Base-by-base conservation (phyloP, 1,284 basidiomycete genomes). In the Chalciporus sp. region DNA sequence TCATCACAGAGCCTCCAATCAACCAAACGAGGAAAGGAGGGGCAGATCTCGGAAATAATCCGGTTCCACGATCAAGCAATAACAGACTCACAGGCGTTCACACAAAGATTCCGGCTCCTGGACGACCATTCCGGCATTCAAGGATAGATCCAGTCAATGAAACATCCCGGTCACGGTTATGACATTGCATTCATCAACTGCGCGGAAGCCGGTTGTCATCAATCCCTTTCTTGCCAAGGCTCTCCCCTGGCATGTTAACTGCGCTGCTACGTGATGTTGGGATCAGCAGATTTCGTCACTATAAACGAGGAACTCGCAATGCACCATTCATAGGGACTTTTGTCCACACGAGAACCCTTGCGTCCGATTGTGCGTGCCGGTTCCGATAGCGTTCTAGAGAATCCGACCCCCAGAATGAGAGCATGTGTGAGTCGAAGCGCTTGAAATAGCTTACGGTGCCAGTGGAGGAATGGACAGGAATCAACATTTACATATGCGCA, bases 41-140 rank as follows among this genome's bases (percentile, higher is more conserved):
- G 42, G 16, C 12, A 51, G 57, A 58, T 58, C 52, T 54, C 49
- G 58, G 68, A 52, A 54, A 58, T 51, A 46, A 46, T 67, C 41
- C 47, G 42, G 41, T 53, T 27, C 23, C 40, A 56, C 41, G 37
- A 46, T 29, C 35, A 45, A 27, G 49, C 42, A 56, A 47, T 19
- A 39, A 33, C 44, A 53, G 42, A 48, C 47, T 53, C 60, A 53
- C 55, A 42, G 40, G 46, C 1, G 33, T 55, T 56, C 57, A 45
- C 62, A 61, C 43, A 49, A 43, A 51, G 14, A 12, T 39, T 33
- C 44, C 52, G 52, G 49, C 47, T 43, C 46, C 58, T 54, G 58
- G 55, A 43, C 33, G 47, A 53, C 53, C 48, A 29, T 23, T 35
- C 49, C 47, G 42, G 33, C n/a, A 19, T 47, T 51, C 42, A 39